phyloP scores from a whole-genome alignment of 257 asterid genomes.

The Lantana camara region DNA sequence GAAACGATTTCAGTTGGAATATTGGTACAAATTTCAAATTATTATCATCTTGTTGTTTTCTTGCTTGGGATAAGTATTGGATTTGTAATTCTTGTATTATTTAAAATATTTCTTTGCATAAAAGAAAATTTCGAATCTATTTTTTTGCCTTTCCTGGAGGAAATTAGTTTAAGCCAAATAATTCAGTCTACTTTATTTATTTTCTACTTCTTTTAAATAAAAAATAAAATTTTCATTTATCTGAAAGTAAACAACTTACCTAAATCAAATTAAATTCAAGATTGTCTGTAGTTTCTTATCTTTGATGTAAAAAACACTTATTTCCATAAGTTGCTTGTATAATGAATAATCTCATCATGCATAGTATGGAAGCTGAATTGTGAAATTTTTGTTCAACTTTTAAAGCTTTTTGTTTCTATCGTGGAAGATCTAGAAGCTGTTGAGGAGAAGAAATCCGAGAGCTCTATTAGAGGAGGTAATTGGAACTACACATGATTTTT shows the following conservation, averaged over 20 bases:
- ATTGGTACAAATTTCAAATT: not conserved
- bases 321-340: no score
- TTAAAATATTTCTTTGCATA: conserved; percentile 13
- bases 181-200: no score
- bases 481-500: not conserved
- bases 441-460: conserved; percentile 73
- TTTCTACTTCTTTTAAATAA: no score
- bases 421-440: conserved; percentile 51
- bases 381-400: not conserved
- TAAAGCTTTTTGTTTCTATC: conserved; percentile 1
- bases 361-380: not conserved
- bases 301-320: no score
- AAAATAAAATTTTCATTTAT: no score
- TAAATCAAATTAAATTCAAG: not conserved
- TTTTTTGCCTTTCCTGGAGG: conserved; percentile 18
- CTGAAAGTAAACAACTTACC: not conserved
- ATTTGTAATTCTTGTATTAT: conserved; percentile 2
- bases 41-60: conserved; percentile 5
- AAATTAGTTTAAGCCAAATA: not conserved
- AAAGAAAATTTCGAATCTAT: not conserved
- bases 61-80: not conserved
- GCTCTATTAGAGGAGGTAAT: conserved; percentile 85
- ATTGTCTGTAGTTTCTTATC: not conserved
- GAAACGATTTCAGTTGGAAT: not conserved
- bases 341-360: no score